Evolutionary conservation across 805 yeast genomes (phyloP).

Genomic region (Metschnikowia reukaufii): DNA sequence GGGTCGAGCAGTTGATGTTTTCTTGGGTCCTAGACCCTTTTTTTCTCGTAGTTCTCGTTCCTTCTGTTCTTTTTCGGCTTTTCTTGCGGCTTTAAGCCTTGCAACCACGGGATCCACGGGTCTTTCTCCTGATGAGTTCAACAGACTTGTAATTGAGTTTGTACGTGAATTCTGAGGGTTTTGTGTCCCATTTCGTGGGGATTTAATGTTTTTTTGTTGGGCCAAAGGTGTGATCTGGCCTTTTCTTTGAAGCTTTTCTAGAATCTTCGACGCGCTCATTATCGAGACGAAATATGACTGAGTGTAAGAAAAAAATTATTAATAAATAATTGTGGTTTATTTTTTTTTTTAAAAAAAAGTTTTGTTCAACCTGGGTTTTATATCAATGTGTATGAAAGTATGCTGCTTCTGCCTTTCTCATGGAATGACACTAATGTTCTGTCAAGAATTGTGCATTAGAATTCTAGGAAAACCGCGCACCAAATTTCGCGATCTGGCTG

Average conservation of each 20-base stretch:
- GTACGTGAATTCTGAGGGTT: background rate
- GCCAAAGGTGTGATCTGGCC: conserved; percentile 5
- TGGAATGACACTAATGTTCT: background rate
- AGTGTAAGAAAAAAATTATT: background rate
- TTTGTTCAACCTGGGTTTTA: no score
- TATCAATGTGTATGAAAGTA: no score
- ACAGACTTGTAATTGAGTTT: background rate
- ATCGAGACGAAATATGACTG: background rate
- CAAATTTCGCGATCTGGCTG: background rate
- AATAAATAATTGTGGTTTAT: background rate
- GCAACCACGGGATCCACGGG: conserved; percentile 69
- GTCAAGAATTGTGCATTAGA: background rate
- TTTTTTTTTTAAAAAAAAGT: no score
- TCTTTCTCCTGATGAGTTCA: conserved; percentile 15
- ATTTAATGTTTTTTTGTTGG: background rate
- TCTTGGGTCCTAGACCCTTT: conserved; percentile 33
- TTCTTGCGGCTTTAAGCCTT: conserved; percentile 63
- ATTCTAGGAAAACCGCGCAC: background rate
- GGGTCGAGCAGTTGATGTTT: conserved; percentile 6
- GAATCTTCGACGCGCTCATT: conserved; percentile 25
- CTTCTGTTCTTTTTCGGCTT: conserved; percentile 50
- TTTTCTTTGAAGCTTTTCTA: conserved; percentile 32
- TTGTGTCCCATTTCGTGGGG: background rate
- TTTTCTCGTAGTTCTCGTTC: conserved; percentile 34
- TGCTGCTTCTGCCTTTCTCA: no score